phyloP scores from a whole-genome alignment of 768 basidiomycete species.

The Suillus lakei region DNA sequence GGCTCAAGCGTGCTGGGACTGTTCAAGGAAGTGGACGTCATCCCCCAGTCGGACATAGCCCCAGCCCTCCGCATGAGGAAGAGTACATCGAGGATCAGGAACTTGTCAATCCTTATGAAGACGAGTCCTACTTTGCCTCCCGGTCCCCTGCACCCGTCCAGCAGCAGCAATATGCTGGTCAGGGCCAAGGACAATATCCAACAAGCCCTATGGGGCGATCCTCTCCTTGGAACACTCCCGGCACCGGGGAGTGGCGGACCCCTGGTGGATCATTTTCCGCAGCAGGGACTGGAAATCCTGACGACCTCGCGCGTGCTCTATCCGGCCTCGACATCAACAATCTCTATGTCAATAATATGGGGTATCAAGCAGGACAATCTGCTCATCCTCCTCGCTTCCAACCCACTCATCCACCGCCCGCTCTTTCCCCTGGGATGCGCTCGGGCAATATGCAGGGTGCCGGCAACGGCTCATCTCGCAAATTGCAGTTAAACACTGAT shows the following conservation, averaged over 20 bases:
- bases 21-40: constrained; percentile 53
- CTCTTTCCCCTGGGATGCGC: constrained; percentile 49
- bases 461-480: constrained; percentile 41
- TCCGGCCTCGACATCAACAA: constrained; percentile 65
- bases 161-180: constrained; percentile 41
- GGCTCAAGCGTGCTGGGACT: constrained; percentile 79
- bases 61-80: constrained; percentile 57
- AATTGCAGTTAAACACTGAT: constrained; percentile 65
- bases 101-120: constrained; percentile 46
- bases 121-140: constrained; percentile 60
- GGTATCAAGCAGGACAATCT: constrained; percentile 53
- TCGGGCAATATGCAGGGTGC: constrained; percentile 44
- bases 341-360: constrained; percentile 31
- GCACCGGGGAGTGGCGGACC: constrained; percentile 61
- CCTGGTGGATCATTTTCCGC: constrained; percentile 39
- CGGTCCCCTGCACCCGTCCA: constrained; percentile 45
- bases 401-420: constrained; percentile 47
- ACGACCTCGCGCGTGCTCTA: constrained; percentile 78
- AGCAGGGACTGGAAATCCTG: constrained; percentile 47
- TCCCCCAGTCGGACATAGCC: constrained; percentile 37
- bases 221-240: constrained; percentile 67
- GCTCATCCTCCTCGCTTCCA: constrained; percentile 75
- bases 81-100: constrained; percentile 54
- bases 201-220: constrained; percentile 64
- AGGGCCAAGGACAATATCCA: constrained; percentile 45